phyloP scores from a whole-genome alignment of 306 rosid species.

The Adenanthera pavonina region DNA sequence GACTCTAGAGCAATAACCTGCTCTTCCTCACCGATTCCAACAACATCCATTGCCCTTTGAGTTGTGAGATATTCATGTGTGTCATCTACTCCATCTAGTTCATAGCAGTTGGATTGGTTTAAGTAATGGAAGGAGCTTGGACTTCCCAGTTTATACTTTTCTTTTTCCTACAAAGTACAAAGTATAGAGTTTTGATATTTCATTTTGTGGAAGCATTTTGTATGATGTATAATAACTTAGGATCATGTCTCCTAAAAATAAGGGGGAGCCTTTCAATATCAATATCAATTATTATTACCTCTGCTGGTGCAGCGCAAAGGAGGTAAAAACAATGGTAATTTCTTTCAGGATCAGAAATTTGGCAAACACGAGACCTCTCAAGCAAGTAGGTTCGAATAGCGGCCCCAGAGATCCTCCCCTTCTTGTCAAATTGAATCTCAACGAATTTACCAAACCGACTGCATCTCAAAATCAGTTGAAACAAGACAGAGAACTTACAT shows the following conservation, averaged over 20 bases:
- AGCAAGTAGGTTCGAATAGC: conserved; percentile 95
- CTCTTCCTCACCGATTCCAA: conserved; percentile 97
- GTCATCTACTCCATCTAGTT: conserved; percentile 92
- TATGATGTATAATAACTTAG: background rate
- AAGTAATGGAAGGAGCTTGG: conserved; percentile 93
- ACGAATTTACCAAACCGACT: conserved; percentile 99
- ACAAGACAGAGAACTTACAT: conserved; percentile 34
- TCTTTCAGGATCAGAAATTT: conserved; percentile 96
- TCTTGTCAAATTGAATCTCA: conserved; percentile 99
- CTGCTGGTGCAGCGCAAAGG: conserved; percentile 95
- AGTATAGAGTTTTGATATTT: background rate
- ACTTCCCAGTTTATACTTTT: conserved; percentile 79
- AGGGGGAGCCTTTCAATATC: conserved; percentile 30
- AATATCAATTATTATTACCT: conserved; percentile 60
- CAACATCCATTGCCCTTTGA: conserved; percentile 98
- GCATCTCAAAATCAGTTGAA: conserved; percentile 55
- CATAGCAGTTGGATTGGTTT: conserved; percentile 86
- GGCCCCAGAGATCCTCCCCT: conserved; percentile 98
- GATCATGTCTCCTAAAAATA: conserved; percentile 29
- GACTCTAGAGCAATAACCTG: conserved; percentile 61
- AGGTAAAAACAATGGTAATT: conserved; percentile 99
- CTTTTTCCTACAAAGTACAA: conserved; percentile 77
- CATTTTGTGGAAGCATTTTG: background rate
- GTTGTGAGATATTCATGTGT: conserved; percentile 91
- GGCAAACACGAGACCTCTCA: conserved; percentile 99